Base-by-base conservation (phyloP, 179 eudicot species). In the Beta macrorhiza region DNA sequence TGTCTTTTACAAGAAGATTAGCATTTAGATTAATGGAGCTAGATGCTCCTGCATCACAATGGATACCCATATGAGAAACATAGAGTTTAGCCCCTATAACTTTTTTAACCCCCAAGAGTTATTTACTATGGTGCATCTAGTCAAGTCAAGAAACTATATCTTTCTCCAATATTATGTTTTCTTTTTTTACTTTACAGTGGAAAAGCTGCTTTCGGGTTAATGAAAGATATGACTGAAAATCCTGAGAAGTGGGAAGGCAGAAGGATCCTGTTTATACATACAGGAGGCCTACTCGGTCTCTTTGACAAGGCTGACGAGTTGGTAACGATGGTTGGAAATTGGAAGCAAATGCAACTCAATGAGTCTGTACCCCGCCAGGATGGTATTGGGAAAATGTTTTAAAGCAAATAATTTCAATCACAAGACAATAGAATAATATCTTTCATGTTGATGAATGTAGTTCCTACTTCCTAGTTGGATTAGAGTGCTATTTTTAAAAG, bases 201-300 rank as follows among this genome's bases (percentile, higher is more conserved):
- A 72, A 96, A 94, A 88, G 99, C 98, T 17, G 97, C 92, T 72
- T 91, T 83, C 49, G 93, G 91, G 68, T 81, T 94, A 88, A 86
- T 91, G 88, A 91, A 90, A 76, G 97, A 96, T 85, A 90, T 96
- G 88, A 84, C 87, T n/a, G 91, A 91, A 76, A 86, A 90, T 84
- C 97, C 98, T 49, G 77, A 63, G 45, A 89, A 92, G 53, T 96
- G 99, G 99, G 90, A 90, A 78, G 99, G 98, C 77, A 89, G 92
- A 87, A 92, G 87, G 84, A 84, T 96, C 77, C 90, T 96, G 51
- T 96, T 96, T 84, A 90, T 96, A 83, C 99, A 96, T 85, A 96
- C 99, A 0, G 99, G 99, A 49, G 99, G 99, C 17, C 89, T 96
- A 5, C 90, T 96, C 44, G 99, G 99, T 42, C 77, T 96, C 87